Evolutionary conservation across 495 filamentous ascomycete genomes (phyloP).

Genomic region (Filosporella fistucella): DNA sequence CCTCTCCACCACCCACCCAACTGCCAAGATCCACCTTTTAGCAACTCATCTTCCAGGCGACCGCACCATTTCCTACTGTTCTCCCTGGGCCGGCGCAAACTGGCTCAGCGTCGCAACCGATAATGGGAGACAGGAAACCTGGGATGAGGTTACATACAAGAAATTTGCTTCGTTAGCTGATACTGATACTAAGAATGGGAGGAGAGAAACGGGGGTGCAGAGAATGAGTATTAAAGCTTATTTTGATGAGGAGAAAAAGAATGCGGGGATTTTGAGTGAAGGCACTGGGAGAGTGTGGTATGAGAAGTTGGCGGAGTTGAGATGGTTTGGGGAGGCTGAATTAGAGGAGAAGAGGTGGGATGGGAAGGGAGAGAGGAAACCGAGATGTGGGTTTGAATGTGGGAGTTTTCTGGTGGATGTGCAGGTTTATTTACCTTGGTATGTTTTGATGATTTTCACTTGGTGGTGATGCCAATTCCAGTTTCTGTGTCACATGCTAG

Average conservation of each 20-base stretch:
- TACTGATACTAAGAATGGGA: conserved; percentile 34
- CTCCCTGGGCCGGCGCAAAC: conserved; percentile 28
- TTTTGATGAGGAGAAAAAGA: conserved; percentile 24
- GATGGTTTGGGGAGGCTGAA: conserved; percentile 8
- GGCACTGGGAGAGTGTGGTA: conserved; percentile 28
- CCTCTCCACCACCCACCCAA: conserved; percentile 18
- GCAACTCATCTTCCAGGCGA: conserved; percentile 29
- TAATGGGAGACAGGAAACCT: conserved; percentile 27
- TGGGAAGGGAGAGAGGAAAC: conserved; percentile 17
- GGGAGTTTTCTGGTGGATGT: conserved; percentile 26
- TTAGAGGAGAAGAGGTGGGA: conserved; percentile 13
- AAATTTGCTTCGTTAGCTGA: conserved; percentile 40
- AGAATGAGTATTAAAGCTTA: conserved; percentile 21
- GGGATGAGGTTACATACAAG: conserved; percentile 32
- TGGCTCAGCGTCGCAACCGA: conserved; percentile 27
- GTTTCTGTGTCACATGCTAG: too few relatives aligned
- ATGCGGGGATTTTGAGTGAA: conserved; percentile 24
- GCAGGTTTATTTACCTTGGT: conserved; percentile 27
- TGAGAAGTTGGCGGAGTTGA: conserved; percentile 24
- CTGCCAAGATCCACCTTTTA: conserved; percentile 21
- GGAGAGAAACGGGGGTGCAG: conserved; percentile 68
- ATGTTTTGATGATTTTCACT: background rate
- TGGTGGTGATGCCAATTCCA: too few relatives aligned
- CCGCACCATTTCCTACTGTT: conserved; percentile 23
- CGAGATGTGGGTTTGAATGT: conserved; percentile 25